phyloP scores from a whole-genome alignment of 2,329 filamentous ascomycete genomes.

The Mycosphaerella sp. region DNA sequence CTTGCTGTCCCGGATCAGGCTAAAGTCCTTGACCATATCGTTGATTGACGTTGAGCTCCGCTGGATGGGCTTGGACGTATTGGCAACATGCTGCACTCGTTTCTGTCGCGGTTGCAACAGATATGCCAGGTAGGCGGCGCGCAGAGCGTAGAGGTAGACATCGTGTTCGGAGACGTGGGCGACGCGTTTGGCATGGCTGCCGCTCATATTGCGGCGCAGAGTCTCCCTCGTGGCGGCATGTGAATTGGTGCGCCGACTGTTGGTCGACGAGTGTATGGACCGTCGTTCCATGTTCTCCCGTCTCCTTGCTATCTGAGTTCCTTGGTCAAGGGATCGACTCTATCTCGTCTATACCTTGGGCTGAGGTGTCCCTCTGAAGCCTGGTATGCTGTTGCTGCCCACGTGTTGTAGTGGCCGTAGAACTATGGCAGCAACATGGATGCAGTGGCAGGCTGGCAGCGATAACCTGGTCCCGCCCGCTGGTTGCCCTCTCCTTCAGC shows the following conservation, averaged over 20 bases:
- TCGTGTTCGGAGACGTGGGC: constrained; percentile 54
- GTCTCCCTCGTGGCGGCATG: constrained; percentile 35
- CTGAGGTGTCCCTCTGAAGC: too few relatives aligned
- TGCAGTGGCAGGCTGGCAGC: neutral
- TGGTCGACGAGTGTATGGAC: constrained; percentile 27
- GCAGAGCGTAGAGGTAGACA: constrained; percentile 84
- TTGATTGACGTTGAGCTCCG: constrained; percentile 66
- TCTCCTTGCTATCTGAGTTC: neutral
- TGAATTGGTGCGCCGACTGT: constrained; percentile 39
- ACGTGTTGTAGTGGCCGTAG: neutral
- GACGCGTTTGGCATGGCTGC: constrained; percentile 23
- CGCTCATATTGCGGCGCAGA: constrained; percentile 36
- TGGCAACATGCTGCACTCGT: constrained; percentile 73
- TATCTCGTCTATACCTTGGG: too few relatives aligned
- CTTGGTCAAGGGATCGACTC: too few relatives aligned
- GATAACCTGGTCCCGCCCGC: neutral
- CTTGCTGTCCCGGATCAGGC: constrained; percentile 58
- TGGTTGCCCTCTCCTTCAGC: neutral
- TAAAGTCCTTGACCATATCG: constrained; percentile 85
- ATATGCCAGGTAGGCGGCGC: constrained; percentile 86
- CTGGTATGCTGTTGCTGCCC: neutral
- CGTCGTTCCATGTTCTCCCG: constrained; percentile 26
- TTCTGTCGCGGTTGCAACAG: constrained; percentile 86
- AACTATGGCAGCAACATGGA: neutral
- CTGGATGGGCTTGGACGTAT: constrained; percentile 55